phyloP scores from a whole-genome alignment of 1,284 basidiomycete species.

The Puccinia coronata region DNA sequence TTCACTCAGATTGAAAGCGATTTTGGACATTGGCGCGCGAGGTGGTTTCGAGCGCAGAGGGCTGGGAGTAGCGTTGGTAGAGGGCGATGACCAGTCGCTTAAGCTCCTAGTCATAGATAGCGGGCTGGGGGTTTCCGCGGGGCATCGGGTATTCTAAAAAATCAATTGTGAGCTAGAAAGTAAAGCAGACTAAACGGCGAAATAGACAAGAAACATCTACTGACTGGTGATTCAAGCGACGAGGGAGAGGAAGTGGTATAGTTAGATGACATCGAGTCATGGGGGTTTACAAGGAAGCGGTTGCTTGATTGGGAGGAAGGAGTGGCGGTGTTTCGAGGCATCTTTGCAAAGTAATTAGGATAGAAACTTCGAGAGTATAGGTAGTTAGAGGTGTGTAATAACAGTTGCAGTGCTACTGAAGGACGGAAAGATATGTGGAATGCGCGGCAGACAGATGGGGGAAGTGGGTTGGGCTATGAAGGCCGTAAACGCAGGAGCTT shows the following conservation, averaged over 20 bases:
- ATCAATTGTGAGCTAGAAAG: no score
- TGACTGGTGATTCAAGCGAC: slow-evolving; percentile 7
- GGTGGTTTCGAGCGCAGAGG: not conserved
- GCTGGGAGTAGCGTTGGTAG: not conserved
- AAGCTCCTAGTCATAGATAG: not conserved
- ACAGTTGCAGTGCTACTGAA: not conserved
- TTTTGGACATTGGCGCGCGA: not conserved
- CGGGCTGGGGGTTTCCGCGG: not conserved
- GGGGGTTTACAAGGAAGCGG: not conserved
- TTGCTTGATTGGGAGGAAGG: not conserved
- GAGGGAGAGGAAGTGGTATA: not conserved
- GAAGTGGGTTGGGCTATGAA: not conserved
- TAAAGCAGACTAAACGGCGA: no score
- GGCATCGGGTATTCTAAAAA: no score
- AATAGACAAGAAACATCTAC: not conserved
- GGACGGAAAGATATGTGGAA: no score
- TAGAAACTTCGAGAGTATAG: not conserved
- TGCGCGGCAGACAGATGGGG: not conserved
- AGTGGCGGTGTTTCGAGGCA: not conserved
- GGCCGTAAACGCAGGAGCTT: not conserved
- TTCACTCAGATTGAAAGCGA: not conserved
- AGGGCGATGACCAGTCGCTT: not conserved
- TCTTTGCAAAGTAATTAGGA: not conserved
- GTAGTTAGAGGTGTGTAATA: not conserved
- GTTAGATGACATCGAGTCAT: not conserved